Base-by-base conservation (phyloP, 2,329 filamentous ascomycete species). In the Didymella keratinophila region DNA sequence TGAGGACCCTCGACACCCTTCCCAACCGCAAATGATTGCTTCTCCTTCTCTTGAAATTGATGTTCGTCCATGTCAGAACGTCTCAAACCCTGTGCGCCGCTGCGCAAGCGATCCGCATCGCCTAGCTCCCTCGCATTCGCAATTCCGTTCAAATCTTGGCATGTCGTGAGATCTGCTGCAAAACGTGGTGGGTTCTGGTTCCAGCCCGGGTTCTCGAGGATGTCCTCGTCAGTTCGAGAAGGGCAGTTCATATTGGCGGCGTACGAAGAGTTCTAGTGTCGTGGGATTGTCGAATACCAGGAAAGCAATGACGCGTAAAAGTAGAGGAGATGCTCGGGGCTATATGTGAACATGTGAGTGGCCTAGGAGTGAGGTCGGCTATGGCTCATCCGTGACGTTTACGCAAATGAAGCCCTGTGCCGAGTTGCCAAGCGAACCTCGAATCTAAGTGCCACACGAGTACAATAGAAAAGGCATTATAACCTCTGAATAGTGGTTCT, bases 151-250 rank as follows among this genome's bases (percentile, higher is more conserved):
- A 74, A 32, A 50, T 73, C 69, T 50, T 69, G 61, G 52, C 71
- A 68, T 16, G 71, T 74, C 28, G 70, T 74, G 25, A 72, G 58
- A 58, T 73, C 71, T n/a, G 70, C 65, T 21, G 70, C 69, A 55
- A 73, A 70, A 41, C 54, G 61, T 32, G 70, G 71, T 25, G 71
- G 70, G 32, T 62, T 72, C 45, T 74, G 70, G 34, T 74, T 74
- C 69, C 69, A 74, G 52, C 60, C 68, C 5, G 70, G 70, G 43
- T 71, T 64, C 27, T 67, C 58, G 18, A 70, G 54, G 36, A 68
- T 39, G 34, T 71, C 65, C 6, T 72, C 68, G 51, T 72, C 71
- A 39, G 64, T 70, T 50, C 45, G 39, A 23, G 71, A 73, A 23
- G 71, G 71, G 53, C 70, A 73, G 39, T 73, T 74, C 71, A 74